These are phyloP conservation scores for Tetrastigma voinierianum DNA, from an alignment of 164 flowering plant species.

Conservation along the genomic window DNA sequence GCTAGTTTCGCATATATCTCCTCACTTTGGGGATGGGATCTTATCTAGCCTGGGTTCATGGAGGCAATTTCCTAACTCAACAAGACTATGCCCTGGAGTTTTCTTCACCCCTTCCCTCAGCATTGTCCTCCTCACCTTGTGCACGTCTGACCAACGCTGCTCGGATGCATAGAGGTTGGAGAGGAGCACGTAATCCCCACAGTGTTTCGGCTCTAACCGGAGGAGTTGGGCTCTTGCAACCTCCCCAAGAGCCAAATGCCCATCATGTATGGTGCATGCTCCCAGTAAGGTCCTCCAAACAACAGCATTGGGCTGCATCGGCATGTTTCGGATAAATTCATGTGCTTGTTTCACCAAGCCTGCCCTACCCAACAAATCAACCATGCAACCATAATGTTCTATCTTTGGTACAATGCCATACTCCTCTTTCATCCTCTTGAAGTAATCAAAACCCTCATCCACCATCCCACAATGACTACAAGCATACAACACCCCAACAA, in stretches of 20 bases:
- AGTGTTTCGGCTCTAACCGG: slow-evolving; percentile 28
- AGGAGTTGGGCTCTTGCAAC: slow-evolving; percentile 26
- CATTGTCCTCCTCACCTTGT: slow-evolving; percentile 33
- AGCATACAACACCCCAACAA: slow-evolving; percentile 43
- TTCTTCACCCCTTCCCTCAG: slow-evolving; percentile 31
- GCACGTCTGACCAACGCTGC: slow-evolving; percentile 38
- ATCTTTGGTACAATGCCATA: slow-evolving; percentile 29
- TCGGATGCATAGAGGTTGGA: slow-evolving; percentile 43
- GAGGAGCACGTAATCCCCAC: slow-evolving; percentile 43
- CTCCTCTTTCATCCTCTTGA: slow-evolving; percentile 29
- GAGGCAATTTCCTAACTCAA: slow-evolving; percentile 32
- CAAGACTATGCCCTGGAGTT: slow-evolving; percentile 38
- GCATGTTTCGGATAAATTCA: slow-evolving; percentile 31
- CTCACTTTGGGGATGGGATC: slow-evolving; percentile 27
- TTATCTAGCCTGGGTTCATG: slow-evolving; percentile 38
- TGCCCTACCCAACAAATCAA: slow-evolving; percentile 42
- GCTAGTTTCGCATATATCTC: slow-evolving; percentile 25
- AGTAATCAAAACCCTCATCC: slow-evolving; percentile 33
- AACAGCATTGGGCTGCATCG: slow-evolving; percentile 37
- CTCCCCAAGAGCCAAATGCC: slow-evolving; percentile 31
- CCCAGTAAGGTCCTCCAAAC: slow-evolving; percentile 39
- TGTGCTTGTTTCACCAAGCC: slow-evolving; percentile 33
- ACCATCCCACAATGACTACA: slow-evolving; percentile 48
- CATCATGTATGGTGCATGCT: slow-evolving; percentile 36
- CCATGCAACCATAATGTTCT: slow-evolving; percentile 44